Evolutionary conservation across 306 rosid genomes (phyloP).

Genomic region (Casuarina glauca): DNA sequence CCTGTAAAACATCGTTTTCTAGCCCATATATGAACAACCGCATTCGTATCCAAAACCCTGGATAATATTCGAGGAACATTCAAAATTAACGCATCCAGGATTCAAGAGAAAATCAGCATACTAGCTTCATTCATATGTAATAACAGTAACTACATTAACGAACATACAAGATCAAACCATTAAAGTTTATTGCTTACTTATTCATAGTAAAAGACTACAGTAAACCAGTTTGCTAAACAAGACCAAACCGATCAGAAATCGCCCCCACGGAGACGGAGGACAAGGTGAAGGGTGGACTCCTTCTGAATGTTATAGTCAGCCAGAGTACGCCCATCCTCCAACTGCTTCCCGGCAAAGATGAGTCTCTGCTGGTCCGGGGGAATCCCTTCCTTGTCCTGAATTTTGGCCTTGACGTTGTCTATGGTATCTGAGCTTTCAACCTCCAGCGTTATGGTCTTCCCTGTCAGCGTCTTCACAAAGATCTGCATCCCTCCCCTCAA

Average conservation of each 20-base stretch:
- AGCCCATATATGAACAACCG: too few species aligned
- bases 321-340: constrained; percentile 30
- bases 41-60: too few species aligned
- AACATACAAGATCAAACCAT: too few species aligned
- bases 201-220: too few species aligned
- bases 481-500: constrained; percentile 32
- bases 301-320: constrained; percentile 31
- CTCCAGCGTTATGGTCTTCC: constrained; percentile 29
- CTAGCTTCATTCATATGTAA: too few species aligned
- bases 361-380: constrained; percentile 28
- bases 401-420: constrained; percentile 23
- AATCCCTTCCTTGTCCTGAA: constrained; percentile 30
- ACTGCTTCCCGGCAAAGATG: constrained; percentile 25
- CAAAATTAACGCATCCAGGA: too few species aligned
- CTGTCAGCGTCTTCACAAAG: constrained; percentile 27
- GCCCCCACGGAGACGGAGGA: constrained; percentile 52
- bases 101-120: too few species aligned
- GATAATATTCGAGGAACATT: too few species aligned
- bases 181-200: too few species aligned
- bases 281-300: constrained; percentile 26
- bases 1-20: too few species aligned
- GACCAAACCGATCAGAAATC: constrained; percentile 6
- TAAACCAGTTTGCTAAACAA: not conserved
- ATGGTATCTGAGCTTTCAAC: constrained; percentile 32
- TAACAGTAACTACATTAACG: too few species aligned